These are phyloP conservation scores for Mycosphaerella sp. DNA, from an alignment of 2,329 filamentous ascomycete genomes.

Conservation along the genomic window DNA sequence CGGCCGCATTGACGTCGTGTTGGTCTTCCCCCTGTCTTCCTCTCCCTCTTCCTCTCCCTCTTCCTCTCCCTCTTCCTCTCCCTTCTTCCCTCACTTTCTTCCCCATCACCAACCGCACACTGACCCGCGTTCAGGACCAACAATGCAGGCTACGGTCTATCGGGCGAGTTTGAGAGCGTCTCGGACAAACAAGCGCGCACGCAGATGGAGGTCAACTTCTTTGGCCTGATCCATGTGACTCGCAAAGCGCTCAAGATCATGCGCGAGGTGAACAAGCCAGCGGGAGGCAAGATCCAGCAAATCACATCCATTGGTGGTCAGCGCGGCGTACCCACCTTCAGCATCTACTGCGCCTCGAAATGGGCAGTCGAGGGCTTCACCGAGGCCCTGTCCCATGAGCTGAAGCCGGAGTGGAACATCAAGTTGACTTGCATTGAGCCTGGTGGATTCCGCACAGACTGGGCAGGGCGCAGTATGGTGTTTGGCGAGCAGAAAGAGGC, in stretches of 20 bases:
- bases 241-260: constrained; percentile 40
- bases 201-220: constrained; percentile 56
- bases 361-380: constrained; percentile 47
- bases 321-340: constrained; percentile 38
- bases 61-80: no score
- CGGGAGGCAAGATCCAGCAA: constrained; percentile 50
- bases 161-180: constrained; percentile 49
- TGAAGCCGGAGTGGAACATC: constrained; percentile 44
- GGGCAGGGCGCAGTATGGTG: constrained; percentile 42
- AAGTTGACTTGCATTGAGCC: constrained; percentile 43
- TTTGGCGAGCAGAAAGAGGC: constrained; percentile 41
- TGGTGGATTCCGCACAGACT: constrained; percentile 44
- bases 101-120: no score
- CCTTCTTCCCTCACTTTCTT: no score
- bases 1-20: constrained; percentile 51
- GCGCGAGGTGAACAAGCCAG: constrained; percentile 39
- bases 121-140: neutral
- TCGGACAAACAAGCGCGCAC: constrained; percentile 44
- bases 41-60: no score
- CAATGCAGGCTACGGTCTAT: constrained; percentile 31
- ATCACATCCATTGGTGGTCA: constrained; percentile 50
- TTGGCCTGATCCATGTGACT: constrained; percentile 51
- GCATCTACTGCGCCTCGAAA: constrained; percentile 40
- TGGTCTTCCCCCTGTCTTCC: neutral
- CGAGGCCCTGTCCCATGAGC: constrained; percentile 37